Evolutionary conservation across 2,329 filamentous ascomycete genomes (phyloP).

Genomic region (Blumeria graminis): DNA sequence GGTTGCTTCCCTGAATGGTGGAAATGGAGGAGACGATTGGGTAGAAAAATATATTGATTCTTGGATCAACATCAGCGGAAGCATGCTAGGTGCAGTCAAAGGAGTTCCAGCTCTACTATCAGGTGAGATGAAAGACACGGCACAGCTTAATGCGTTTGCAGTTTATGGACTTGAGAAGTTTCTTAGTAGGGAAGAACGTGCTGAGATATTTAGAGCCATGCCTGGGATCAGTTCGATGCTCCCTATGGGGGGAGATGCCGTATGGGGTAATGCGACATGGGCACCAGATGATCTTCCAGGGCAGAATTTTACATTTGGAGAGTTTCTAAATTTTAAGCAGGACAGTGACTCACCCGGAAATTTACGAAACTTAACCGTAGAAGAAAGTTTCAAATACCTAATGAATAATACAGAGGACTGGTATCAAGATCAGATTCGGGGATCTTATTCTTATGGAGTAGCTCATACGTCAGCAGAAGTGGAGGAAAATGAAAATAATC

Average conservation of each 20-base stretch:
- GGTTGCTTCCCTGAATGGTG: slow-evolving; percentile 58
- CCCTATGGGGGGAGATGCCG: slow-evolving; percentile 70
- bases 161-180: slow-evolving; percentile 96
- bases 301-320: slow-evolving; percentile 52
- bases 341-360: slow-evolving; percentile 34
- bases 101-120: slow-evolving; percentile 75
- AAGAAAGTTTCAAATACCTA: slow-evolving; percentile 54
- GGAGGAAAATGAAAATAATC: slow-evolving; percentile 53
- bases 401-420: slow-evolving; percentile 58
- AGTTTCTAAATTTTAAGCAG: slow-evolving; percentile 61
- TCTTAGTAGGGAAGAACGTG: slow-evolving; percentile 67
- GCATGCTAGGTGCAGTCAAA: slow-evolving; percentile 89
- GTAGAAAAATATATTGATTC: slow-evolving; percentile 74
- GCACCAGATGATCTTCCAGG: slow-evolving; percentile 67
- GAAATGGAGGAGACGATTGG: slow-evolving; percentile 65
- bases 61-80: slow-evolving; percentile 97
- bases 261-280: slow-evolving; percentile 80
- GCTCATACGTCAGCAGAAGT: slow-evolving; percentile 61
- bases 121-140: slow-evolving; percentile 95
- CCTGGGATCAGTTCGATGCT: slow-evolving; percentile 93
- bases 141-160: slow-evolving; percentile 84
- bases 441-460: slow-evolving; percentile 69
- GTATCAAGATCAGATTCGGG: slow-evolving; percentile 51
- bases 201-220: slow-evolving; percentile 90
- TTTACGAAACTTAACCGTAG: slow-evolving; percentile 56